A percentile compares a stretch with the other conserved stretches of the same genome.
Evolutionary conservation across 225 moss, liverwort and hornwort species (phyloP).

Genomic region (Straminergon stramineum): DNA sequence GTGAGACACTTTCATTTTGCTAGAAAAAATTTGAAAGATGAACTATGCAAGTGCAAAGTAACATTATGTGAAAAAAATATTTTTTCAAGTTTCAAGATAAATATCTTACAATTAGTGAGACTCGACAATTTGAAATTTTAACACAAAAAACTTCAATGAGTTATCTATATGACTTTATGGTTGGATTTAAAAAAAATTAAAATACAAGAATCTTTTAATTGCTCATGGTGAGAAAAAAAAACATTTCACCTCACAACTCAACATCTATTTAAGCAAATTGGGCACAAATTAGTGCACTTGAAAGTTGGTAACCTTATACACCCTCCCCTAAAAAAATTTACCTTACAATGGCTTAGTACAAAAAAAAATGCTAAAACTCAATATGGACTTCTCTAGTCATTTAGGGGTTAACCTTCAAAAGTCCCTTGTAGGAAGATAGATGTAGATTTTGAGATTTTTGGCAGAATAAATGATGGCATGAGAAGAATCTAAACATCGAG

Average conservation of each 20-base stretch:
- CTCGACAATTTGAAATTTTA: neutral
- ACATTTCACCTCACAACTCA: neutral
- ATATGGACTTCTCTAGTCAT: neutral
- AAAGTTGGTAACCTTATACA: neutral
- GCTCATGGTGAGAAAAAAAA: neutral
- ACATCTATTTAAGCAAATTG: neutral
- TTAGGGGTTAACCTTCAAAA: no score
- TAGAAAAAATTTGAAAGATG: neutral
- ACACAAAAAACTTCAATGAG: neutral
- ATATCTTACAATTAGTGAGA: neutral
- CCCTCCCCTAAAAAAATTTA: rapidly evolving
- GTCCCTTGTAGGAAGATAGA: rapidly evolving
- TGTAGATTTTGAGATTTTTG: no score
- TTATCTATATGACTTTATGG: neutral
- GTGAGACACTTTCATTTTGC: neutral
- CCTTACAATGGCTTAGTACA: neutral
- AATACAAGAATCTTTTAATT: neutral
- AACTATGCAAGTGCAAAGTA: neutral
- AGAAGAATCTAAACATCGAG: neutral
- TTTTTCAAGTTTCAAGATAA: neutral
- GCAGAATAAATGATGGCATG: neutral
- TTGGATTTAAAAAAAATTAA: neutral
- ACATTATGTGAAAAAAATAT: neutral
- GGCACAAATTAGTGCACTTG: neutral
- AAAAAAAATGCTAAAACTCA: neutral